Conservation (phyloP, 2,329 filamentous ascomycete genomes). For the Apiospora rasikravindrae region DNA sequence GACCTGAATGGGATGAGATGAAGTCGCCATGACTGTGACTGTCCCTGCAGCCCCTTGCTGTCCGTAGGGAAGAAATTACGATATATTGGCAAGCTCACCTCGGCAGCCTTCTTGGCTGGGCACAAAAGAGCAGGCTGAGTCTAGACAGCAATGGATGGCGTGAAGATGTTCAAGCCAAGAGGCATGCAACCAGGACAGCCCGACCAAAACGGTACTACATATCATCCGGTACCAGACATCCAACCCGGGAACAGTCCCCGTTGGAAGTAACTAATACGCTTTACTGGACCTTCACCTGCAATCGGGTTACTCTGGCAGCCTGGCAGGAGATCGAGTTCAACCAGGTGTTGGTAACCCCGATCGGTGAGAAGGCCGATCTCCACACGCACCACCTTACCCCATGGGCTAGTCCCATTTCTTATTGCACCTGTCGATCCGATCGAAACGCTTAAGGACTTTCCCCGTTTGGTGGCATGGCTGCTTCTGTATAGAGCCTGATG, state of each 20-base stretch:
- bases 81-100: neutral
- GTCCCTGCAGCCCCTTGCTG: too few species aligned
- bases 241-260: neutral
- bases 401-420: neutral
- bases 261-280: neutral
- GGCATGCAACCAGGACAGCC: too few species aligned
- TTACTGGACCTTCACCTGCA: neutral
- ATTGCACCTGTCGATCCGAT: too few species aligned
- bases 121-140: neutral
- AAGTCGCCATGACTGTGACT: neutral
- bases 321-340: too few species aligned
- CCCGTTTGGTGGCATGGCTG: too few species aligned
- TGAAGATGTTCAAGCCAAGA: too few species aligned
- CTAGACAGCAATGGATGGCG: neutral
- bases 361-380: neutral
- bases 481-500: too few species aligned
- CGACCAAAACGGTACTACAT: neutral
- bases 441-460: too few species aligned
- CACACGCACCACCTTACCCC: neutral
- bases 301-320: neutral
- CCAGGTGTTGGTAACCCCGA: neutral
- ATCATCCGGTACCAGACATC: neutral
- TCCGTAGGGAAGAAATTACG: neutral
- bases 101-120: neutral
- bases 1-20: slow-evolving; percentile 10